phyloP scores from a whole-genome alignment of 1,284 basidiomycete genomes.

The Puccinia coronata region DNA sequence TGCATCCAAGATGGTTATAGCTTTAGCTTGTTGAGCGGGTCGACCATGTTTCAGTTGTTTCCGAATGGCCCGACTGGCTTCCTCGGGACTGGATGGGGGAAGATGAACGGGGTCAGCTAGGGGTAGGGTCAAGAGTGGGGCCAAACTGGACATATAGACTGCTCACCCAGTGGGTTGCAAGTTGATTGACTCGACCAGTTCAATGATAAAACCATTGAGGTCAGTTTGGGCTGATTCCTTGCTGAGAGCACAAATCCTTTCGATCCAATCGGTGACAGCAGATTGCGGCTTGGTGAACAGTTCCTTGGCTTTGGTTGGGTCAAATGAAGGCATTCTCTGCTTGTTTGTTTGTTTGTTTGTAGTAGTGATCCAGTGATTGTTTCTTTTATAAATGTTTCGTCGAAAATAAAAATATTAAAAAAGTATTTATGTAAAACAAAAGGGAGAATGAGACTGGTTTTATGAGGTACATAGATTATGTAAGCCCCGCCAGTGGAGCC shows the following conservation, averaged over 20 bases:
- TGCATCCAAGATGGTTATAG: conserved; percentile 17
- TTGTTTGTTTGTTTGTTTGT: neutral
- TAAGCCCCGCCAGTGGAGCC: too few species aligned
- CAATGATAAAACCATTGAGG: conserved; percentile 30
- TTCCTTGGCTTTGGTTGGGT: conserved; percentile 10
- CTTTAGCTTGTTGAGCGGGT: conserved; percentile 8
- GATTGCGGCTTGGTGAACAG: conserved; percentile 10
- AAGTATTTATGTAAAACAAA: too few species aligned
- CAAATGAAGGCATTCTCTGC: conserved; percentile 2
- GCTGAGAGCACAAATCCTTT: conserved; percentile 5
- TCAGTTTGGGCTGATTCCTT: neutral
- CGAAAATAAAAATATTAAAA: too few species aligned
- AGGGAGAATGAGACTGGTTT: too few species aligned
- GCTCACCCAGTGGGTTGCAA: conserved; percentile 21
- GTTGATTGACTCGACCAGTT: conserved; percentile 25
- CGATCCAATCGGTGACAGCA: conserved; percentile 28
- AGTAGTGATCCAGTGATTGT: neutral
- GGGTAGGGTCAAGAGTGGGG: neutral
- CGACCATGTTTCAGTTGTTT: conserved; percentile 41
- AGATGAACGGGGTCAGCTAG: neutral
- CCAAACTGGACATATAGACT: neutral
- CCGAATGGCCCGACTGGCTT: conserved; percentile 42
- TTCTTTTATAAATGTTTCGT: too few species aligned
- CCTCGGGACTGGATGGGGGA: conserved; percentile 5
- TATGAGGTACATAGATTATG: too few species aligned